A percentile compares a stretch with the other conserved stretches of the same genome.
phyloP scores from a whole-genome alignment of 2,329 filamentous ascomycete genomes.

The Taxawa tesnikishii region DNA sequence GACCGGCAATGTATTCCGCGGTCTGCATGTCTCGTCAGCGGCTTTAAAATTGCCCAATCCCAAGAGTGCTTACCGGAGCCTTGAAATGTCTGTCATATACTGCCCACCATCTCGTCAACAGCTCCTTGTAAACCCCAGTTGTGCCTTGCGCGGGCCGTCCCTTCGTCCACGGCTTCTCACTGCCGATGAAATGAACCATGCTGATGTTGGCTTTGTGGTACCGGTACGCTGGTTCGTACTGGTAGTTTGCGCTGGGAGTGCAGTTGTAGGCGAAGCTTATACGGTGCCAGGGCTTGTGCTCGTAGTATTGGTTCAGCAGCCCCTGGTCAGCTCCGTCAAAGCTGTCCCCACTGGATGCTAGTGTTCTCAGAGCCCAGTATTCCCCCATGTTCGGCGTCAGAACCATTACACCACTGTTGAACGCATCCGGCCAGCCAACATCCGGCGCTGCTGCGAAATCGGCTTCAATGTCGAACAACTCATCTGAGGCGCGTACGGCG shows the following conservation, averaged over 20 bases:
- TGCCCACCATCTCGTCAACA: conserved; percentile 84
- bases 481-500: conserved; percentile 80
- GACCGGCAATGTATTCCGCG: conserved; percentile 7
- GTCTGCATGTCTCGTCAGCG: conserved; percentile 5
- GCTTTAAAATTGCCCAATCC: no score
- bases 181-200: conserved; percentile 88
- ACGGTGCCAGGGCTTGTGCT: conserved; percentile 62
- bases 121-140: conserved; percentile 62
- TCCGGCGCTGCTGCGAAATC: conserved; percentile 69
- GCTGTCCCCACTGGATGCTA: conserved; percentile 77
- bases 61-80: conserved; percentile 18
- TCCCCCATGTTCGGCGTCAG: conserved; percentile 76
- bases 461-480: conserved; percentile 62
- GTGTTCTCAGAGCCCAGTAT: conserved; percentile 70
- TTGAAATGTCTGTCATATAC: conserved; percentile 83
- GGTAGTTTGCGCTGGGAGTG: conserved; percentile 91
- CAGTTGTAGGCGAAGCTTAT: conserved; percentile 95
- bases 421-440: conserved; percentile 94
- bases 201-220: conserved; percentile 86
- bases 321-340: conserved; percentile 98
- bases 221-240: conserved; percentile 88
- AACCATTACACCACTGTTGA: conserved; percentile 97
- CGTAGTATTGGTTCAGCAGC: conserved; percentile 87
- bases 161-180: conserved; percentile 70
- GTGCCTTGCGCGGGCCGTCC: conserved; percentile 30